Base-by-base conservation (phyloP, 73 alveolate genomes). In the Tetrahymena elliotti region DNA sequence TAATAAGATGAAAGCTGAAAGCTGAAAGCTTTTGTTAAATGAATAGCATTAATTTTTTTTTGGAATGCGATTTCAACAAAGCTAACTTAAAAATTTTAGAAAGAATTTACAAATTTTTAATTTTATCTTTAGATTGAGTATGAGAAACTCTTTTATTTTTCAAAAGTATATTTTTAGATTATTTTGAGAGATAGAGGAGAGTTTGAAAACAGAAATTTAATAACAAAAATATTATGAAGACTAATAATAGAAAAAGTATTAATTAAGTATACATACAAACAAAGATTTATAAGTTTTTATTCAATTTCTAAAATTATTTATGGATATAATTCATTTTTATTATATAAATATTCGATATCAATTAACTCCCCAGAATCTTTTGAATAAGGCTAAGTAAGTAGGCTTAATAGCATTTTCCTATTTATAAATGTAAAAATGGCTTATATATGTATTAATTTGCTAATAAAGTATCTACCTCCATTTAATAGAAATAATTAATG, bases 301-400 rank as follows among this genome's bases (percentile, higher is more conserved):
- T 22, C 88, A 68, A 68, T 68, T 68, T 31, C 38, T 24, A 68
- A 68, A 68, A 68, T 68, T 27, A 27, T 68, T 68, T 22, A 68
- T n/a, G 11, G 15, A 68, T 68, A 24, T 24, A n/a, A 16, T 27
- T 68, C 24, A 1, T 10, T 22, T 47, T 11, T 68, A 11, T 68
- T 27, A 27, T 68, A 68, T 68, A 68, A 68, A 68, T 68, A 68
- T 24, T 3, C n/a, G 10, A 18, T 27, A 84, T 94, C 96, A 94
- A 94, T 94, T 94, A 35, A 83, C 93, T 47, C 96, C 96, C 96
- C 96, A 94, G 40, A 94, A 52, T 84, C 93, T 88, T 52, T 94
- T 88, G 93, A 84, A 94, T 47, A 94, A 52, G 52, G 95, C 35
- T 47, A 84, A 41, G 35, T 94, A 94, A 39, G 96, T 94, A 0